phyloP scores from a whole-genome alignment of 768 basidiomycete species.

The Sarcodon aspratus region DNA sequence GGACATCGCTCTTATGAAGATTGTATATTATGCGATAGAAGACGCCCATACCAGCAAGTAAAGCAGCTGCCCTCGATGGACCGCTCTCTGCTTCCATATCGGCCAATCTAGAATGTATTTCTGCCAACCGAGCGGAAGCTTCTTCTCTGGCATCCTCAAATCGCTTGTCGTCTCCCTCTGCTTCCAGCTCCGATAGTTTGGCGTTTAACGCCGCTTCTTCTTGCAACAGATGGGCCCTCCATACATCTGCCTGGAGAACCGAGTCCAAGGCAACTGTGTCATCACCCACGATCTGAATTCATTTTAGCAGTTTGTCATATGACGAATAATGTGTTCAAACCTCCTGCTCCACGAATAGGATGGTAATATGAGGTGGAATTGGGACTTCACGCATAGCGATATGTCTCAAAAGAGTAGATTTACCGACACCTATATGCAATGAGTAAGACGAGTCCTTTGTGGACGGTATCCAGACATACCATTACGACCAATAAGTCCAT shows the following conservation, averaged over 20 bases:
- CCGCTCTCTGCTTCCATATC: conserved; percentile 99
- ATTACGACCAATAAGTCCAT: conserved; percentile 76
- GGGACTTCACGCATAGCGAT: conserved; percentile 93
- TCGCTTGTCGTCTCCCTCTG: conserved; percentile 64
- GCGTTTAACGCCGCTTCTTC: conserved; percentile 75
- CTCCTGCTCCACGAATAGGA: conserved; percentile 98
- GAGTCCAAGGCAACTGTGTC: conserved; percentile 88
- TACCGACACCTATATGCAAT: conserved; percentile 53
- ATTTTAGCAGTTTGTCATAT: not conserved
- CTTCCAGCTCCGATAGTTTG: conserved; percentile 60
- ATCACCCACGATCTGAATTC: conserved; percentile 76
- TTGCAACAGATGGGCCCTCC: conserved; percentile 85
- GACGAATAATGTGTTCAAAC: conserved; percentile 24
- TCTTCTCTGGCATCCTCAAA: conserved; percentile 84
- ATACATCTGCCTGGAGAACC: conserved; percentile 98
- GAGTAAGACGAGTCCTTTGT: conserved; percentile 23
- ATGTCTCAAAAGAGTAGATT: conserved; percentile 90
- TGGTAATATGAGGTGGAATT: conserved; percentile 90
- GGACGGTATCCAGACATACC: conserved; percentile 3
- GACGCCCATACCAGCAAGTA: conserved; percentile 60
- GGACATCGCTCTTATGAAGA: not conserved
- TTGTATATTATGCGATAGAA: not conserved
- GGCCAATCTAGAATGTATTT: conserved; percentile 83
- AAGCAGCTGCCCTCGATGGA: conserved; percentile 82
- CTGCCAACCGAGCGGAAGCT: conserved; percentile 65